These are phyloP conservation scores for Fusarium pseudocircinatum DNA, from an alignment of 2,329 filamentous ascomycete genomes.

Conservation along the genomic window DNA sequence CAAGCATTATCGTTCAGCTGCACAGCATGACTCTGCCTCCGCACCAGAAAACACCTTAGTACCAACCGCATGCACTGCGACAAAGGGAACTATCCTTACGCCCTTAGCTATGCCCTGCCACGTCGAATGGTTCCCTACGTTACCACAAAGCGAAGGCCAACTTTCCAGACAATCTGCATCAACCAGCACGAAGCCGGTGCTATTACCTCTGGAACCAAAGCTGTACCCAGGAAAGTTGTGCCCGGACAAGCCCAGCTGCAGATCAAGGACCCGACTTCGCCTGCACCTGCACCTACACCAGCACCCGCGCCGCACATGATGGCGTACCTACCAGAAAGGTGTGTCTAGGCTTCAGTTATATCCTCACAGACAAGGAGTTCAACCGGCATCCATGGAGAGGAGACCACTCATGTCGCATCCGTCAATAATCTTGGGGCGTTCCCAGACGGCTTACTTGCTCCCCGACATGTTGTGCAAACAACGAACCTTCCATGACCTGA, in stretches of 20 bases:
- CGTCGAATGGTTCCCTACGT: background rate
- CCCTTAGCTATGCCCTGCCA: background rate
- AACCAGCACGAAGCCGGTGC: background rate
- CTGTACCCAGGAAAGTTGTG: background rate
- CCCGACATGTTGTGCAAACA: background rate
- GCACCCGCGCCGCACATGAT: too few relatives aligned
- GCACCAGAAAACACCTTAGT: background rate
- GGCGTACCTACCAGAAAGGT: background rate
- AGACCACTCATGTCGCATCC: background rate
- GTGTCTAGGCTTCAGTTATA: background rate
- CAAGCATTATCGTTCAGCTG: background rate
- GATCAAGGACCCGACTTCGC: too few relatives aligned
- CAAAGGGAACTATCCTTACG: background rate
- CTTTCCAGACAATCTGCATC: background rate
- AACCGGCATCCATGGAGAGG: background rate
- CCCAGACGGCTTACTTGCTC: rapidly evolving
- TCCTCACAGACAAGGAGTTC: background rate
- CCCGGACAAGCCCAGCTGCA: background rate
- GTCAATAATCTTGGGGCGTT: rapidly evolving
- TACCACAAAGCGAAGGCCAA: background rate
- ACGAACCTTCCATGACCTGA: background rate
- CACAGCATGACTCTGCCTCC: background rate
- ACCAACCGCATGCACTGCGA: background rate
- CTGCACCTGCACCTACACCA: too few relatives aligned
- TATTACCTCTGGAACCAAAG: background rate